Evolutionary conservation across 2,329 filamentous ascomycete species (phyloP).

Genomic region (Rhynchosporium graminicola): DNA sequence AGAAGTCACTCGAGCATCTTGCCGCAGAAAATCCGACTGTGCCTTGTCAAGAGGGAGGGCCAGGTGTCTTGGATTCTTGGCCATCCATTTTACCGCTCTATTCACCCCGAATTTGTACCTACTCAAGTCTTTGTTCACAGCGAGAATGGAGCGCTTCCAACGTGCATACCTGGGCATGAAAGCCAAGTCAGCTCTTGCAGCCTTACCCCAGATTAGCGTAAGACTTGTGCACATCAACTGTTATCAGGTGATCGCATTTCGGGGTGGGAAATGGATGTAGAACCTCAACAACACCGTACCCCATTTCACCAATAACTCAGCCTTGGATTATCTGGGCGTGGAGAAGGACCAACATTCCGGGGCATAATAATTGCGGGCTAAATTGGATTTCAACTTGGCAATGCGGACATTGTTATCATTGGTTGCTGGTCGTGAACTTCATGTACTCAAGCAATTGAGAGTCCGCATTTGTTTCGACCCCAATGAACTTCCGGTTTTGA

Average conservation of each 20-base stretch:
- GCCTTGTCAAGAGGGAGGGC: not conserved
- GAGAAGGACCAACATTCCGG: not conserved
- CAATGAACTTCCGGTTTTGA: not conserved
- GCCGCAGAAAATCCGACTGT: not conserved
- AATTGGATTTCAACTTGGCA: not conserved
- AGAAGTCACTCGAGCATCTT: not conserved
- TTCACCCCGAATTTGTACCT: not conserved
- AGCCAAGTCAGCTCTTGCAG: not conserved
- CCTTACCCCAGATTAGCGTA: not conserved
- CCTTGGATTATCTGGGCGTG: not conserved
- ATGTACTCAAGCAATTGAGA: not conserved
- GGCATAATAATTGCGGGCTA: not conserved
- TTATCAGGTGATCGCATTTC: not conserved
- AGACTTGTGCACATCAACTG: not conserved
- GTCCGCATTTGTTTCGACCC: not conserved
- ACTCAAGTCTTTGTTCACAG: not conserved
- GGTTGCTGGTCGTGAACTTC: not conserved
- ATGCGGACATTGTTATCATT: not conserved
- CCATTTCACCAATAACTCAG: not conserved
- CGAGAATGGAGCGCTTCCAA: not conserved
- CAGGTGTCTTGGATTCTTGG: not conserved
- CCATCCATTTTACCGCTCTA: not conserved
- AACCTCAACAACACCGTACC: not conserved
- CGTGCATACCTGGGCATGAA: not conserved
- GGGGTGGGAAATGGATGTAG: not conserved